These are phyloP conservation scores for Xylariaceae sp. DNA, from an alignment of 2,329 filamentous ascomycete genomes.

Conservation along the genomic window DNA sequence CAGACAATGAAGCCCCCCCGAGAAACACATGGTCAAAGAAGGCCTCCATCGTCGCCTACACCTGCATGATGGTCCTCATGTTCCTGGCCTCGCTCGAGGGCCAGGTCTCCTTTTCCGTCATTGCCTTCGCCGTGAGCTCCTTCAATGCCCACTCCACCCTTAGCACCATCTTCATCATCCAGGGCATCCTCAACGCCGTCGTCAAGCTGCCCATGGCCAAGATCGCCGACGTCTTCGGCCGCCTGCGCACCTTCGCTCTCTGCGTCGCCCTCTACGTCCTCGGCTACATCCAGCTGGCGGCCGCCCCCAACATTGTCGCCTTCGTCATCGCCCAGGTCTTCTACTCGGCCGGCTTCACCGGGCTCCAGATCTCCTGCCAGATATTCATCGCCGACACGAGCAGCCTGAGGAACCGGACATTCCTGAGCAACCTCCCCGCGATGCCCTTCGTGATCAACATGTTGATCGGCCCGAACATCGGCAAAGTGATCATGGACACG, in stretches of 20 bases:
- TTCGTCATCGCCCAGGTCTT: conserved; percentile 55
- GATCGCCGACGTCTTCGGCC: conserved; percentile 58
- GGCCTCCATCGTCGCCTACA: background rate
- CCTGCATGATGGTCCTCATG: conserved; percentile 51
- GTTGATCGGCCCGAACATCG: conserved; percentile 55
- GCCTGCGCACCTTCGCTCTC: conserved; percentile 53
- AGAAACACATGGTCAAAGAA: no score
- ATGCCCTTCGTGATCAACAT: conserved; percentile 57
- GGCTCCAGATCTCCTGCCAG: conserved; percentile 57
- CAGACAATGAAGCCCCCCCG: no score
- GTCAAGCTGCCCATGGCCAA: conserved; percentile 60
- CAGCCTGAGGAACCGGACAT: conserved; percentile 53
- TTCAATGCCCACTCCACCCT: conserved; percentile 17
- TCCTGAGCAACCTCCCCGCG: conserved; percentile 55
- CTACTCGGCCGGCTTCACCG: conserved; percentile 55
- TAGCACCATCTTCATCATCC: conserved; percentile 13
- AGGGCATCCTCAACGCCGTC: conserved; percentile 34
- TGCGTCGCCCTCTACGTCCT: conserved; percentile 50
- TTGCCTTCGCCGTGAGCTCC: conserved; percentile 41
- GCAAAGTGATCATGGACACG: conserved; percentile 39
- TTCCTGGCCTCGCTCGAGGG: conserved; percentile 64
- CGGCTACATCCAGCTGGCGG: conserved; percentile 55
- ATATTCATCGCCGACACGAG: conserved; percentile 63
- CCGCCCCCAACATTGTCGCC: conserved; percentile 48
- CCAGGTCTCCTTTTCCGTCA: conserved; percentile 57